Base-by-base conservation (phyloP, 2,329 filamentous ascomycete genomes). In the Pestalotiopsis sp. region DNA sequence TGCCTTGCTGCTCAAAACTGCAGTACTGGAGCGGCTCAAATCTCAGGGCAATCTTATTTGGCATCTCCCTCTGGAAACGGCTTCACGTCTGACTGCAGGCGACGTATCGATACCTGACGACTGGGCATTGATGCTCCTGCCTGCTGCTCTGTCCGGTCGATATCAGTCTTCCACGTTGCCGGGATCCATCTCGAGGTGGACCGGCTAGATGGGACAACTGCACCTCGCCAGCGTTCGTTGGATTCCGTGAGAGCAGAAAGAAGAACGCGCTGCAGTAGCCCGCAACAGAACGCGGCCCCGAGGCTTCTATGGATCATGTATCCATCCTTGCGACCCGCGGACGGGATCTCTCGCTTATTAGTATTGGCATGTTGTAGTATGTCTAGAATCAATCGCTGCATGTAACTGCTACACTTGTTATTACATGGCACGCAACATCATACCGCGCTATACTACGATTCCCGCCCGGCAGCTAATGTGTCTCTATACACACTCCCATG, bases 101-200 rank as follows among this genome's bases (percentile, higher is more conserved):
- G 9, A 65, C 52, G 68, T 69, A 65, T 62, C 61, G 25, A 68
- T 69, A 69, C 68, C 66, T 67, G 59, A 68, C 59, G 56, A 58
- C 60, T 69, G 68, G 68, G 68, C 68, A 69, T 36, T 66, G 68
- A 69, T 67, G 68, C 68, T 20, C 64, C 58, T 67, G 58, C 64
- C 23, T 49, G 23, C 41, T 45, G 27, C 36, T 36, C 61, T 2
- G 41, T 59, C 59, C 63, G 64, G 45, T 64, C 68, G 52, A 63
- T 60, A 45, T 45, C 64, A 41, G 64, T 31, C 57, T 67, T 67
- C 68, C 68, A 69, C 64, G 64, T 67, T 66, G 64, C 64, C 41
- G 64, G 64, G 63, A 58, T 63, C 45, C 67, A 66, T 68, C 67
- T 56, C 57, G 59, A 41, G 57, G 67, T 68, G 67, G 67, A 57